phyloP scores from a whole-genome alignment of 1,139 yeast species.

The Meyerozyma sp. region DNA sequence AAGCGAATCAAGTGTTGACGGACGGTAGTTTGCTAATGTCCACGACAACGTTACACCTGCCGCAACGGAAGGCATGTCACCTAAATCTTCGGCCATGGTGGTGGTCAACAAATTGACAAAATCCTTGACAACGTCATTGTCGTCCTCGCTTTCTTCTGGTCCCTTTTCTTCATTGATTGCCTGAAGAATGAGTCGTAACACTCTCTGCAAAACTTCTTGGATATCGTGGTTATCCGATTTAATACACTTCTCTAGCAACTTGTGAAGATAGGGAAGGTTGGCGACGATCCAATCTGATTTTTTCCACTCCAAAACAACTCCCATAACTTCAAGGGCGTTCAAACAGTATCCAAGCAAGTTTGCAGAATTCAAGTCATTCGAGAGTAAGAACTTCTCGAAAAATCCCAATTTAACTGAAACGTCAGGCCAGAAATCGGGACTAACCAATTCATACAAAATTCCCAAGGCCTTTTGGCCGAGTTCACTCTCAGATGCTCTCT shows the following conservation, averaged over 20 bases:
- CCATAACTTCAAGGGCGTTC: conserved; percentile 86
- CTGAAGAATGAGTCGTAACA: conserved; percentile 57
- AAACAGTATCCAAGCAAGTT: conserved; percentile 69
- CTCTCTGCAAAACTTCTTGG: conserved; percentile 76
- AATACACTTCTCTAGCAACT: conserved; percentile 74
- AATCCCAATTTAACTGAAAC: conserved; percentile 78
- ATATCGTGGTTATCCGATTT: conserved; percentile 80
- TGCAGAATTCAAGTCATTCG: conserved; percentile 65
- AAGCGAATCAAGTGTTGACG: conserved; percentile 67
- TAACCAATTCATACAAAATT: conserved; percentile 65
- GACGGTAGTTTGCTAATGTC: conserved; percentile 72
- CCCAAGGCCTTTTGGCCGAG: conserved; percentile 77
- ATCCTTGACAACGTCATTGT: conserved; percentile 53
- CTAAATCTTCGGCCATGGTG: conserved; percentile 79
- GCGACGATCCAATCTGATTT: conserved; percentile 69
- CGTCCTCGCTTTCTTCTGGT: conserved; percentile 42
- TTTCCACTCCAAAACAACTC: conserved; percentile 80
- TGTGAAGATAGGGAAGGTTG: conserved; percentile 63
- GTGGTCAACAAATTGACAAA: conserved; percentile 60
- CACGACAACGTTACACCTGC: conserved; percentile 88
- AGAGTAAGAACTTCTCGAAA: conserved; percentile 79
- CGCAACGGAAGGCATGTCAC: conserved; percentile 76
- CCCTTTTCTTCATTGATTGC: conserved; percentile 48
- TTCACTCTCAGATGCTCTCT: conserved; percentile 78
- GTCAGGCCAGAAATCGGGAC: conserved; percentile 79